A percentile compares a stretch with the other conserved stretches of the same genome.
Evolutionary conservation across 129 eudicot genomes (phyloP).

Genomic region (Logfia minima): DNA sequence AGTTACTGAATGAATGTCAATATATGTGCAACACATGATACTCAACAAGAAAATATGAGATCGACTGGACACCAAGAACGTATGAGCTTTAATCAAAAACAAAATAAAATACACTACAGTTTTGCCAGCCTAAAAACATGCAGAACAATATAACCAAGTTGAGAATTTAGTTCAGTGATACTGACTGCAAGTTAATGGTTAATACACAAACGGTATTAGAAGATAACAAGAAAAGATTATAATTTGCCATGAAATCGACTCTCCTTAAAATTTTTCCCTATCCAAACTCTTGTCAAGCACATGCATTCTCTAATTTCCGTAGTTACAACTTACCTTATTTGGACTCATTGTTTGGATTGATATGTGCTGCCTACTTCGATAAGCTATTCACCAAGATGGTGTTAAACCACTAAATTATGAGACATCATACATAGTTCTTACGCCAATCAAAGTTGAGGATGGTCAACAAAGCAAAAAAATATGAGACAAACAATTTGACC

Average conservation of each 20-base stretch:
- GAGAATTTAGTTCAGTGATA: not conserved
- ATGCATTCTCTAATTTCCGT: not conserved
- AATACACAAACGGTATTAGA: not conserved
- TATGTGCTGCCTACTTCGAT: not conserved
- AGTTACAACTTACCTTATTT: not conserved
- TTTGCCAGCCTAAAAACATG: not conserved
- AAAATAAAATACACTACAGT: not conserved
- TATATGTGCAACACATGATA: not conserved
- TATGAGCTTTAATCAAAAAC: not conserved
- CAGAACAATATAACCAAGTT: not conserved
- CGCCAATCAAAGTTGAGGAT: not conserved
- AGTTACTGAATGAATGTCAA: not conserved
- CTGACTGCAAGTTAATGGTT: not conserved
- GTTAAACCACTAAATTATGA: not conserved
- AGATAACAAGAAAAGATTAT: not conserved
- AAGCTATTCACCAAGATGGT: not conserved
- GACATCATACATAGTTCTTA: not conserved
- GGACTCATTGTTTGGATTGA: not conserved
- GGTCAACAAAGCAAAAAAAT: not conserved
- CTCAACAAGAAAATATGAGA: not conserved
- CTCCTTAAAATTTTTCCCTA: not conserved
- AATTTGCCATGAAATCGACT: not conserved
- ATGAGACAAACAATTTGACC: not conserved
- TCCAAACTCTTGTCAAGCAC: slow-evolving; percentile 2
- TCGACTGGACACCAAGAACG: not conserved